Evolutionary conservation across 768 basidiomycete species (phyloP).

Genomic region (Phylloporus arenicola): DNA sequence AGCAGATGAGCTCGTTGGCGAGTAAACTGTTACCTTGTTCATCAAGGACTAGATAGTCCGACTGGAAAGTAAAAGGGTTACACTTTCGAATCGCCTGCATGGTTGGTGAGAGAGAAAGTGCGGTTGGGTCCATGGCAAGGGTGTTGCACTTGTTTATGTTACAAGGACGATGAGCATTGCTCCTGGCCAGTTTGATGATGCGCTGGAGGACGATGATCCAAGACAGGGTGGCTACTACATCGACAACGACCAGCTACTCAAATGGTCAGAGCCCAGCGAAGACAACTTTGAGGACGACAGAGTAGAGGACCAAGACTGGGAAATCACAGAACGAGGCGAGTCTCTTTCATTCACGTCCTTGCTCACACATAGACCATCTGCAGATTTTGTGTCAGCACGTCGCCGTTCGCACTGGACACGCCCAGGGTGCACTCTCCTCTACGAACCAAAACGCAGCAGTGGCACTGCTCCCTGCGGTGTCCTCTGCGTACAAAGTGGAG

Average conservation of each 20-base stretch:
- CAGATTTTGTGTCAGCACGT: slow-evolving; percentile 96
- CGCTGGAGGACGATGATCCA: slow-evolving; percentile 32
- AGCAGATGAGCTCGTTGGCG: background rate
- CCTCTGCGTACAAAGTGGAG: slow-evolving; percentile 30
- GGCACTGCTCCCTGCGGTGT: slow-evolving; percentile 52
- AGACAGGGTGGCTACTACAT: slow-evolving; percentile 39
- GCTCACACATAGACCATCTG: slow-evolving; percentile 3
- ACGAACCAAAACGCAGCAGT: slow-evolving; percentile 46
- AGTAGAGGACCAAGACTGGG: slow-evolving; percentile 87
- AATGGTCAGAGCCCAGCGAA: slow-evolving; percentile 28
- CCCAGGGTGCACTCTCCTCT: slow-evolving; percentile 52
- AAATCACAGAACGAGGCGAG: slow-evolving; percentile 75
- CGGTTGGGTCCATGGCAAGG: too few species aligned
- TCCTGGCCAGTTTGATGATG: slow-evolving; percentile 61
- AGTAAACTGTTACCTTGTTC: slow-evolving; percentile 42
- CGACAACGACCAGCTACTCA: slow-evolving; percentile 33
- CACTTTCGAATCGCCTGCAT: slow-evolving; percentile 38
- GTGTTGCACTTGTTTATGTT: too few species aligned
- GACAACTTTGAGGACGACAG: slow-evolving; percentile 36
- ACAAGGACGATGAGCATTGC: slow-evolving; percentile 31
- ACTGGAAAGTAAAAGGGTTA: slow-evolving; percentile 38
- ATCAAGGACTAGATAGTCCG: slow-evolving; percentile 39
- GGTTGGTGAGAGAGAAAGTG: background rate
- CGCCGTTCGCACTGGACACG: slow-evolving; percentile 71
- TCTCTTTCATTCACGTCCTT: slow-evolving; percentile 1